Evolutionary conservation across 2,329 filamentous ascomycete species (phyloP), one percentile per base, ranked within the genome.

Genomic region (Lizonia empirigonia): DNA sequence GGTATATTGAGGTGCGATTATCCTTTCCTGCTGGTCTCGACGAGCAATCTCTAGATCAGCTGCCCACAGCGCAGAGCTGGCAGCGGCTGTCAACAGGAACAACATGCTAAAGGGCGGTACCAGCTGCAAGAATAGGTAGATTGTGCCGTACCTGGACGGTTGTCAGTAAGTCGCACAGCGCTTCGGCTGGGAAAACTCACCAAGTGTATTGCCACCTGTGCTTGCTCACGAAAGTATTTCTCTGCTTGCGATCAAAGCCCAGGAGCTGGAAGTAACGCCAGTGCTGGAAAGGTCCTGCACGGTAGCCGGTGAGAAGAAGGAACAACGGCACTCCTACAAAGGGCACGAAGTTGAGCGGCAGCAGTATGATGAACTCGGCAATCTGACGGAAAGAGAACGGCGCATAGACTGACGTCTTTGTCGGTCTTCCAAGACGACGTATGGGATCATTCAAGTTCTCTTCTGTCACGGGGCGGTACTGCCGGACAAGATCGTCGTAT

Each of bases 381-480:
- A 96, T 94, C 73, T 97, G 93, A n/a, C 90, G 84, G 45, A 96
- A 77, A 47, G 90, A 96, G 80, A 95, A 97, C 0, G 93, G 93
- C 7, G 89, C 86, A 74, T 94, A 97, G 15, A 90, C 81, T 0
- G 91, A 89, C 1, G 85, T 80, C 18, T 78, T 84, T 0, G 87
- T 91, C 0, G 91, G 90, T 59, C 90, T 91, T 22, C 92, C 93
- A 0, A 97, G 84, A 74, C 87, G 87, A 69, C 87, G 87, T 39
- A 94, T 85, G 0, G 91, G 83, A 63, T 87, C 85, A 38, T 87
- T 84, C 44, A 70, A 24, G 1, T 85, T 85, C 53, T 92, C 86
- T 84, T 86, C 64, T 86, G 79, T 53, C 76, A 72, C 90, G 77
- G 60, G 88, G 80, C 72, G 65, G 36, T 64, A 63, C 26, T 62